Percentiles rank a stretch among this genome's conserved stretches.
phyloP scores from a whole-genome alignment of 306 rosid species.

The Glycine latifolia region DNA sequence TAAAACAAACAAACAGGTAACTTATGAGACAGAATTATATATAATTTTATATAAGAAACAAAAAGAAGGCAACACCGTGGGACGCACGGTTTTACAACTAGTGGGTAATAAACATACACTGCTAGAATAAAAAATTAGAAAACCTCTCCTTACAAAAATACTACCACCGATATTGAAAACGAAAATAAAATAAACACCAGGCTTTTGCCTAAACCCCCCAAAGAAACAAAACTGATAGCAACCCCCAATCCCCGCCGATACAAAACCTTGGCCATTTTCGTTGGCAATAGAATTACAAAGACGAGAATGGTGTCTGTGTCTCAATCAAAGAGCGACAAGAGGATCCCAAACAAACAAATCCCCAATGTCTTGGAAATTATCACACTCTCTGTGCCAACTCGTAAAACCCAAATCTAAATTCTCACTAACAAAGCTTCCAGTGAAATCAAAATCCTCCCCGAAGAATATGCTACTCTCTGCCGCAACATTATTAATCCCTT shows the following conservation, averaged over 20 bases:
- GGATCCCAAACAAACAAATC: slow-evolving; percentile 81
- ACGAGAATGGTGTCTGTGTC: neutral
- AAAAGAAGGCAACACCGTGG: neutral
- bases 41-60: neutral
- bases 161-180: no score
- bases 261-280: no score
- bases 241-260: no score
- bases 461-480: slow-evolving; percentile 35
- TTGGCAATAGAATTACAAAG: neutral
- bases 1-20: neutral
- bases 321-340: slow-evolving; percentile 56
- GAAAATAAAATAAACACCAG: neutral
- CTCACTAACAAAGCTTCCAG: slow-evolving; percentile 37
- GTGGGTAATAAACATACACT: neutral
- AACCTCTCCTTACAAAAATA: neutral
- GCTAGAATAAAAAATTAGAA: neutral
- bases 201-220: neutral
- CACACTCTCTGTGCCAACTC: slow-evolving; percentile 53
- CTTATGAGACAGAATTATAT: neutral
- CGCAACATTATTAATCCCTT: slow-evolving; percentile 25
- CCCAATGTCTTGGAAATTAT: slow-evolving; percentile 79
- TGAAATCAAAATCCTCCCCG: neutral
- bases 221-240: slow-evolving; percentile 35
- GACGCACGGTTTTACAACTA: neutral
- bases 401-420: slow-evolving; percentile 53